These are phyloP conservation scores for Penicillium lividum DNA, from an alignment of 495 filamentous ascomycete species.

Conservation along the genomic window DNA sequence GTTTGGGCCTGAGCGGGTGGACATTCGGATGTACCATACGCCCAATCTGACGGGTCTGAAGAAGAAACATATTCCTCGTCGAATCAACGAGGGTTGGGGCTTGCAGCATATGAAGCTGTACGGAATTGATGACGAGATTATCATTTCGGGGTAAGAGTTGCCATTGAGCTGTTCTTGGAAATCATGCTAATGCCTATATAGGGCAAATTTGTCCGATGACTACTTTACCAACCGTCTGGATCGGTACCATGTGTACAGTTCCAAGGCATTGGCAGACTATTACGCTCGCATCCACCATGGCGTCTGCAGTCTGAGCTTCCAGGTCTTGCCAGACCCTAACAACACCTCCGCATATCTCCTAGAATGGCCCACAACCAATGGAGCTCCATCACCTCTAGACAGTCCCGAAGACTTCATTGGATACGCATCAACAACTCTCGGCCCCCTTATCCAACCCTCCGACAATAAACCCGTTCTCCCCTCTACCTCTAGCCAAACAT, in stretches of 20 bases:
- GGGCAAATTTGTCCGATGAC: constrained; percentile 87
- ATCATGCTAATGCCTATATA: constrained; percentile 27
- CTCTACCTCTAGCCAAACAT: constrained; percentile 58
- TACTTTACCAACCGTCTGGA: constrained; percentile 98
- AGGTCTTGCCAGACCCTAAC: constrained; percentile 62
- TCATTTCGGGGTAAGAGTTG: constrained; percentile 74
- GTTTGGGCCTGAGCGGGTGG: constrained; percentile 83
- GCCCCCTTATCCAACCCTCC: constrained; percentile 60
- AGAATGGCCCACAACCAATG: constrained; percentile 77
- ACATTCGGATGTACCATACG: constrained; percentile 96
- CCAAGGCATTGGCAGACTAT: constrained; percentile 75
- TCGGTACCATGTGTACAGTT: constrained; percentile 88
- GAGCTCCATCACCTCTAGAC: constrained; percentile 67
- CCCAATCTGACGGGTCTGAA: constrained; percentile 87
- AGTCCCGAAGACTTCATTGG: constrained; percentile 66
- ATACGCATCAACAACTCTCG: constrained; percentile 65
- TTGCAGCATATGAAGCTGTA: constrained; percentile 99
- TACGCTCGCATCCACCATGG: constrained; percentile 75
- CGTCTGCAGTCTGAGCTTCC: constrained; percentile 77
- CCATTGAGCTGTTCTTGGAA: not conserved
- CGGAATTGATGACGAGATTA: constrained; percentile 92
- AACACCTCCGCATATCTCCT: constrained; percentile 65
- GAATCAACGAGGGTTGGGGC: constrained; percentile 98
- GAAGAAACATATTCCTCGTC: constrained; percentile 78
- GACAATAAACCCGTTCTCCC: constrained; percentile 30